Conservation (phyloP, 192 early-diverging fungal species). For the Anaeromyces robustus region DNA sequence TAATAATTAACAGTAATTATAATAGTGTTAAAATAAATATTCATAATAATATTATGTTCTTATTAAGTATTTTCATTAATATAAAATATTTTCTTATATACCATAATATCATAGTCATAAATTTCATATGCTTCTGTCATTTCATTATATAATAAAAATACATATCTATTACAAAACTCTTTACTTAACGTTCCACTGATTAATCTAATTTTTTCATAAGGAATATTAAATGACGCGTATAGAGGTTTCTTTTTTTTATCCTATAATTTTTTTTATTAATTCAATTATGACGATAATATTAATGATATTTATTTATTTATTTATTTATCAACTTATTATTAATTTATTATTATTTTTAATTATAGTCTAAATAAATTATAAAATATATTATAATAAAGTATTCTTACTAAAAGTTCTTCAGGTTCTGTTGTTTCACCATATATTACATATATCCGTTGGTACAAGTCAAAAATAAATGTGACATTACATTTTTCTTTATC, state of each 20-base stretch:
- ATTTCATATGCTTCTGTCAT: not conserved
- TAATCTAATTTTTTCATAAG: not conserved
- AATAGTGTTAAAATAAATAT: no score
- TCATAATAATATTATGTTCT: no score
- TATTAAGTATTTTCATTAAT: no score
- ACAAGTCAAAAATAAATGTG: not conserved
- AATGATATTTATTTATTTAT: no score
- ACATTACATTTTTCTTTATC: not conserved
- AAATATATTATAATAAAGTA: no score
- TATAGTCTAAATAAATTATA: no score
- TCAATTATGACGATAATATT: no score
- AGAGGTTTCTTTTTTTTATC: not conserved
- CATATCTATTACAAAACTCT: not conserved
- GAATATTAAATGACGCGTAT: not conserved
- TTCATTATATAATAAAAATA: not conserved
- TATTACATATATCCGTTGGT: not conserved
- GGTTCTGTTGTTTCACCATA: not conserved
- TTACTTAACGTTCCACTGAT: not conserved
- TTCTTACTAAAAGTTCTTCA: not conserved
- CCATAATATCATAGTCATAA: not conserved
- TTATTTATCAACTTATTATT: no score
- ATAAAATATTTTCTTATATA: not conserved
- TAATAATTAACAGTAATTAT: no score
- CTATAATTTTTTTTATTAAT: not conserved
- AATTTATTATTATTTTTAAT: no score